phyloP scores from a whole-genome alignment of 2,329 filamentous ascomycete species.

The Grosmannia clavigera region DNA sequence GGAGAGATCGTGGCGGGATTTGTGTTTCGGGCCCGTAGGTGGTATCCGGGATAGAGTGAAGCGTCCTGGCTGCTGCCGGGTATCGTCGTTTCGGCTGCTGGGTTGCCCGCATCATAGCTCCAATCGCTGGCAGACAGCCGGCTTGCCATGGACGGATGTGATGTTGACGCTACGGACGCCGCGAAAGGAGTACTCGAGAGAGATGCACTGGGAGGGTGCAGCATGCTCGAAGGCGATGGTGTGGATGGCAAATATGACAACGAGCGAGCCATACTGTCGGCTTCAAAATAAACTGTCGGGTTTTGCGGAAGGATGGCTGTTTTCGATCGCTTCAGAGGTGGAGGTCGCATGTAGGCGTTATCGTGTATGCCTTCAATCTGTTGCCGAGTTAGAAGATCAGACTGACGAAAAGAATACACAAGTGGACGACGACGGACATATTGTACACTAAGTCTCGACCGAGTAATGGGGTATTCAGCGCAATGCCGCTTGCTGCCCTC shows the following conservation, averaged over 20 bases:
- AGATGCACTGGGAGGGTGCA: neutral
- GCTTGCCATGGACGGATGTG: neutral
- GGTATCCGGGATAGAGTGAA: neutral
- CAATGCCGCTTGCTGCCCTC: neutral
- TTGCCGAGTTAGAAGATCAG: neutral
- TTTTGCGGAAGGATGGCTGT: neutral
- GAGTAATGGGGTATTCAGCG: neutral
- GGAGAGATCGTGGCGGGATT: neutral
- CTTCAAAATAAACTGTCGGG: neutral
- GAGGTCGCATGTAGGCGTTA: neutral
- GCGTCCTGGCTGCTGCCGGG: neutral
- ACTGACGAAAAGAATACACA: neutral
- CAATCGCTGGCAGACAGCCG: neutral
- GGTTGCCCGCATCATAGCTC: neutral
- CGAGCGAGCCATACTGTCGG: constrained; percentile 1
- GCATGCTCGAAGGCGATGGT: neutral
- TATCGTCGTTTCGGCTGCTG: neutral
- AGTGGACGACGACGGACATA: neutral
- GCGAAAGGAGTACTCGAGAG: neutral
- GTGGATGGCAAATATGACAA: neutral
- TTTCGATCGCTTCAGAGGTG: constrained; percentile 7
- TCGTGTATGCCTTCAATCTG: neutral
- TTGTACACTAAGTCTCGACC: neutral
- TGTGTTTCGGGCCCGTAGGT: neutral
- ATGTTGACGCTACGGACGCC: no score